These are phyloP conservation scores for Penicillium sp. DNA, from an alignment of 2,329 filamentous ascomycete species.

Conservation along the genomic window DNA sequence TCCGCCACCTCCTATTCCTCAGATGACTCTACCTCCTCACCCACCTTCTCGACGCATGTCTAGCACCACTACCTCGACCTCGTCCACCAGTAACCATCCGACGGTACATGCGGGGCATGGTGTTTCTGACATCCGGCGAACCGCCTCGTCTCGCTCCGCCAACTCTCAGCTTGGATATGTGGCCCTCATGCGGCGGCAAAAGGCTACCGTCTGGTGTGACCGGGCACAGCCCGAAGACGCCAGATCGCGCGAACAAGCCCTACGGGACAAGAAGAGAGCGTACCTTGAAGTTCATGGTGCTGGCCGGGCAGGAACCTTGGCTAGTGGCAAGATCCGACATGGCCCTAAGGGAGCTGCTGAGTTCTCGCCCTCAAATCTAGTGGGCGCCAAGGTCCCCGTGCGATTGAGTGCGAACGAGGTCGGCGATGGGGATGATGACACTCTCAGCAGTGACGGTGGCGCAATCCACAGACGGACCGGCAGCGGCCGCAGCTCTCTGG, in stretches of 20 bases:
- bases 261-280: constrained; percentile 82
- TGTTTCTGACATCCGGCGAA: constrained; percentile 58
- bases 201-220: constrained; percentile 98
- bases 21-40: constrained; percentile 27
- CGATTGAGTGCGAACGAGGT: constrained; percentile 94
- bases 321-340: constrained; percentile 79
- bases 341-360: constrained; percentile 77
- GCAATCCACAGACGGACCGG: constrained; percentile 53
- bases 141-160: constrained; percentile 75
- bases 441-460: constrained; percentile 37
- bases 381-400: constrained; percentile 80
- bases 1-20: constrained; percentile 27
- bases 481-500: constrained; percentile 58
- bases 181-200: constrained; percentile 91
- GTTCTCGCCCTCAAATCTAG: constrained; percentile 73
- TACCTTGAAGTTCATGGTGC: constrained; percentile 72
- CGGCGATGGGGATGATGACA: constrained; percentile 75
- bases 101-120: constrained; percentile 21
- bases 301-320: constrained; percentile 61
- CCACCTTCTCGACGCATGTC: constrained; percentile 37
- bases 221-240: constrained; percentile 90
- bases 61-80: constrained; percentile 43
- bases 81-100: constrained; percentile 38
- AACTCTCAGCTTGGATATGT: constrained; percentile 75
- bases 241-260: constrained; percentile 74